Evolutionary conservation across 23 red algal genomes (phyloP), one percentile per base, ranked within the genome.

Genomic region (Gracilariopsis chorda): DNA sequence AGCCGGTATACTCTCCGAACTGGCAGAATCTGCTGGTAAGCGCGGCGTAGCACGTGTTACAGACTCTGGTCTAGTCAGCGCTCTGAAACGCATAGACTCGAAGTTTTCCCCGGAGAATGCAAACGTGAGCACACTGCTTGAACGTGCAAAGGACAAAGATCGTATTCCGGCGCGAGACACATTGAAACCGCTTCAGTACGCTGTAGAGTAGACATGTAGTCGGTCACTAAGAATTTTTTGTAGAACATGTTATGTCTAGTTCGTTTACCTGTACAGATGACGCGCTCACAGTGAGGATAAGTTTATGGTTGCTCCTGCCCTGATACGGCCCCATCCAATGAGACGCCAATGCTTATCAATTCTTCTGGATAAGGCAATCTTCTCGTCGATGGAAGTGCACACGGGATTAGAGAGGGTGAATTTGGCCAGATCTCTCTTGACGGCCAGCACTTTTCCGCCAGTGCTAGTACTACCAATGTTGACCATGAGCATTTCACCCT

Each of bases 341-440:
- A 99, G 90, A 53, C 97, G 90, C 97, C 97, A 99, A 72, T 96
- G 93, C 82, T 94, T 93, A 77, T 96, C 97, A 36, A 99, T 90
- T 39, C 97, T 84, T 59, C 97, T 73, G 16, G 92, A 95, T 60
- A 99, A 42, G 23, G 97, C 97, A 72, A 99, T 99, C 53, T 99
- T 99, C 81, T 99, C 97, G 32, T 90, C 97, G 33, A 94, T 77
- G 19, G 71, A 62, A 11, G 97, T 99, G 41, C 97, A 99, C 4
- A 99, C 97, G 35, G 97, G 93, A 61, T 51, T 83, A 13, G 93
- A 96, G 12, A 99, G 90, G 0, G 90, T 46, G 43, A 99, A 87
- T 62, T 96, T 96, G 16, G 97, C 93, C 21, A 96, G 86, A 96
- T 96, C 97, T 56, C 90, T 63, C 74, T 99, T 99, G 43, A 90